These are phyloP conservation scores for Manihot esculenta DNA, from an alignment of 441 rosid genomes.

Conservation along the genomic window DNA sequence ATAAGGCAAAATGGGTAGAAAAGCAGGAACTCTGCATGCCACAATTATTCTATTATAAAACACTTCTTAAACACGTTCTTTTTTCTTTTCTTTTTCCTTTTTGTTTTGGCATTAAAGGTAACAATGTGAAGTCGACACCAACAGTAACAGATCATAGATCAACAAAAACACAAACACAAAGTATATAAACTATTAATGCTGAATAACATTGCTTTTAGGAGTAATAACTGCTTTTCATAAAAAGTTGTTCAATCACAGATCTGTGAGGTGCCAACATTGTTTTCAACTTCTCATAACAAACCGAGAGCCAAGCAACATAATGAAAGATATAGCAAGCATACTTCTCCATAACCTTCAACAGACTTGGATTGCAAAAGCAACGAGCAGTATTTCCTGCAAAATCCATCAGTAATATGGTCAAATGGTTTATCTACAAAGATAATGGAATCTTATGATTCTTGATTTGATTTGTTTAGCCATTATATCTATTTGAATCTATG, in stretches of 20 bases:
- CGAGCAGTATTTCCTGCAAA: conserved; percentile 73
- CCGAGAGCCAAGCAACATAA: background rate
- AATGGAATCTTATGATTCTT: background rate
- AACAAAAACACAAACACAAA: background rate
- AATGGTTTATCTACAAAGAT: conserved; percentile 9
- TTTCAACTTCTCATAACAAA: conserved; percentile 1
- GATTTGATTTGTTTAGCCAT: no score
- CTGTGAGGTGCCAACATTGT: background rate
- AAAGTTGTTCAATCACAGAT: background rate
- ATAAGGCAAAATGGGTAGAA: conserved; percentile 1
- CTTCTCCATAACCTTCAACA: conserved; percentile 48
- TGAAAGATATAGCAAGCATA: conserved; percentile 21
- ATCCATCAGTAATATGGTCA: conserved; percentile 12
- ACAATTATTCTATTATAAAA: conserved; percentile 3
- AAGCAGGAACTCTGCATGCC: background rate
- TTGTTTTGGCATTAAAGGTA: background rate
- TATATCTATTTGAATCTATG: no score
- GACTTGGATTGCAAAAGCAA: conserved; percentile 50
- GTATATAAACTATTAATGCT: background rate
- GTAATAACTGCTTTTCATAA: background rate
- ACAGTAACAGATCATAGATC: background rate
- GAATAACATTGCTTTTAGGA: background rate
- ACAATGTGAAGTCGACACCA: background rate
- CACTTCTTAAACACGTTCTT: conserved; percentile 3
- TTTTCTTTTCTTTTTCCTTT: background rate